phyloP scores from a whole-genome alignment of 768 basidiomycete genomes.

The Tubosaeta brunneosetosa region DNA sequence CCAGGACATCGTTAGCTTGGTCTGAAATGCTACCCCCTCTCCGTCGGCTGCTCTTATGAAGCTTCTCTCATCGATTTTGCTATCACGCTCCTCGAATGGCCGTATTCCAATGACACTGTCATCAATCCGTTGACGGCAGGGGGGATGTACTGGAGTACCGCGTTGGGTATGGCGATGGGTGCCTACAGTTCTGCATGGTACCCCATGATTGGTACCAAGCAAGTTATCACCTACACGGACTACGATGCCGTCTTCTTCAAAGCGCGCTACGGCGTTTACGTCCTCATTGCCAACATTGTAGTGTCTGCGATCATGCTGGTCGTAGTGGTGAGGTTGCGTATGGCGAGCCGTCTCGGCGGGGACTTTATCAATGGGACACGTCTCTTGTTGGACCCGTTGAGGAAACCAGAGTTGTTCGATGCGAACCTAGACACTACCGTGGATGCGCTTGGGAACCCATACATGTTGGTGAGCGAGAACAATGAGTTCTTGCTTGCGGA shows the following conservation, averaged over 20 bases:
- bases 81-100: too few species aligned
- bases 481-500: background rate
- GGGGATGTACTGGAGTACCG: constrained; percentile 3
- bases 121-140: too few species aligned
- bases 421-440: background rate
- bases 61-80: constrained; percentile 8
- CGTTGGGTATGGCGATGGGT: constrained; percentile 1
- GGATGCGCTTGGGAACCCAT: constrained; percentile 1
- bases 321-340: background rate
- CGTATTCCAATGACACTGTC: background rate
- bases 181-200: constrained; percentile 28
- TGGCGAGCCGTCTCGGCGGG: background rate
- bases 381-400: constrained; percentile 2
- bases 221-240: constrained; percentile 14
- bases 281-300: constrained; percentile 2
- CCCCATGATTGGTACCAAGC: constrained; percentile 36
- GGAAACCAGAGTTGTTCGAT: constrained; percentile 2
- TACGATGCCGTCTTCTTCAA: background rate
- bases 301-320: constrained; percentile 1
- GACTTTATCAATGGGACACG: constrained; percentile 3
- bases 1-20: constrained; percentile 14
- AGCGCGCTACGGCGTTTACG: background rate
- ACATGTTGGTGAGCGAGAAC: background rate
- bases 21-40: constrained; percentile 5
- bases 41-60: background rate